These are phyloP conservation scores for Taiozyma sp. DNA, from an alignment of 1,139 yeast genomes.

Conservation along the genomic window DNA sequence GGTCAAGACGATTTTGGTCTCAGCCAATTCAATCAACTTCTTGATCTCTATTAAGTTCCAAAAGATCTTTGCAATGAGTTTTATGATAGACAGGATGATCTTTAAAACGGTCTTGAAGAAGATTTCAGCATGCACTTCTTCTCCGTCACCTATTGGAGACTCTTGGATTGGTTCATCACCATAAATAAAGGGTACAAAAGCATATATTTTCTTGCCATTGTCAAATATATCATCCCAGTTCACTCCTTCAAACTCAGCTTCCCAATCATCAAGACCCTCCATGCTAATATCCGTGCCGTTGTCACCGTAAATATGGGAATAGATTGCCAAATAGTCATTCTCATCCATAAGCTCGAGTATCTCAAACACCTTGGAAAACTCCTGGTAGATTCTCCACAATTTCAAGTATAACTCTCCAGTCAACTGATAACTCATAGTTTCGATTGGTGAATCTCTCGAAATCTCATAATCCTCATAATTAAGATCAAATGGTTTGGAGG, in stretches of 20 bases:
- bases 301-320: conserved; percentile 7
- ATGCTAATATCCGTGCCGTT: neutral
- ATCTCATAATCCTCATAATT: conserved; percentile 5
- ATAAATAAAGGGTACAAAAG: conserved; percentile 7
- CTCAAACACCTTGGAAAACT: conserved; percentile 3
- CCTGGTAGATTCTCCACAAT: conserved; percentile 3
- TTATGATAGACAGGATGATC: conserved; percentile 5
- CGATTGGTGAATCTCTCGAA: neutral
- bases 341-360: conserved; percentile 3
- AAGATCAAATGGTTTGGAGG: conserved; percentile 3
- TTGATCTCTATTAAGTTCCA: conserved; percentile 7
- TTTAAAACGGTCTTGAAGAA: conserved; percentile 1
- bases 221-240: conserved; percentile 1
- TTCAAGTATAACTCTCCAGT: conserved; percentile 3
- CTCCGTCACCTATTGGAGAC: neutral
- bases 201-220: neutral
- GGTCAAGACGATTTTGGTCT: conserved; percentile 5
- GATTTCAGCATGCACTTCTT: conserved; percentile 2
- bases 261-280: neutral
- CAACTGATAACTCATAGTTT: conserved; percentile 3
- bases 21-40: conserved; percentile 6
- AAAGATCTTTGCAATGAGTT: conserved; percentile 7
- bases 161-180: neutral
- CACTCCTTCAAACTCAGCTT: neutral
- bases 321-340: conserved; percentile 8